A percentile compares a stretch with the other conserved stretches of the same genome.
These are phyloP conservation scores for Setaria italica DNA, from an alignment of 202 grass and related monocot genomes.

Conservation along the genomic window DNA sequence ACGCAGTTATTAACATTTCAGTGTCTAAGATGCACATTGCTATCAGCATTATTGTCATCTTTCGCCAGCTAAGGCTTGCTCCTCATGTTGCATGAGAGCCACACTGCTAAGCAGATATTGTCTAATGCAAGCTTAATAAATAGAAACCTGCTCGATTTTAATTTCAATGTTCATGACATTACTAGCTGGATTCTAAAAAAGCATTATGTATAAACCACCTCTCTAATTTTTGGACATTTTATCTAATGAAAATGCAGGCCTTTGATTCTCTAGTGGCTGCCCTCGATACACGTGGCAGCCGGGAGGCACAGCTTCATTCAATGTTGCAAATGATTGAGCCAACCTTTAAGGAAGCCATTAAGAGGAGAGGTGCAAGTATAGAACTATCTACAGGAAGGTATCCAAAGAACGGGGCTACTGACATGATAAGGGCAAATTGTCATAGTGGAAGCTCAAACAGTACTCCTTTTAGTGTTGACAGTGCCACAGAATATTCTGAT, in stretches of 20 bases:
- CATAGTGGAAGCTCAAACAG: constrained; percentile 66
- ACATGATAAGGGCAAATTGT: constrained; percentile 60
- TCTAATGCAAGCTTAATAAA: background rate
- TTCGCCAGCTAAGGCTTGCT: background rate
- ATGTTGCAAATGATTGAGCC: constrained; percentile 88
- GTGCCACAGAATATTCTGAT: constrained; percentile 51
- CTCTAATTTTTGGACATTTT: constrained; percentile 32
- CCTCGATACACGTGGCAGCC: constrained; percentile 85
- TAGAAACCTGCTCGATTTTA: constrained; percentile 24
- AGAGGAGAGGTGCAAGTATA: constrained; percentile 19
- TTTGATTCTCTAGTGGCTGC: constrained; percentile 87
- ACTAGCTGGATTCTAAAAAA: background rate
- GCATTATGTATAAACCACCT: constrained; percentile 12
- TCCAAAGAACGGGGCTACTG: constrained; percentile 58
- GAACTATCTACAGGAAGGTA: constrained; percentile 53
- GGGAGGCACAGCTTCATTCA: constrained; percentile 88
- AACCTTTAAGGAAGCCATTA: constrained; percentile 90
- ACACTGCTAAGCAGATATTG: background rate
- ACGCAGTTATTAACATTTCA: constrained; percentile 21
- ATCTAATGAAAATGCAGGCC: constrained; percentile 55
- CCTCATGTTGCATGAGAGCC: constrained; percentile 24
- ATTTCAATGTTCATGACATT: constrained; percentile 6
- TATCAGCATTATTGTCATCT: background rate
- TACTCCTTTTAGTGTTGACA: constrained; percentile 54
- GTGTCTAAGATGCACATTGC: background rate